Conservation (phyloP, 1,284 basidiomycete genomes). For the Takashimella koratensis region DNA sequence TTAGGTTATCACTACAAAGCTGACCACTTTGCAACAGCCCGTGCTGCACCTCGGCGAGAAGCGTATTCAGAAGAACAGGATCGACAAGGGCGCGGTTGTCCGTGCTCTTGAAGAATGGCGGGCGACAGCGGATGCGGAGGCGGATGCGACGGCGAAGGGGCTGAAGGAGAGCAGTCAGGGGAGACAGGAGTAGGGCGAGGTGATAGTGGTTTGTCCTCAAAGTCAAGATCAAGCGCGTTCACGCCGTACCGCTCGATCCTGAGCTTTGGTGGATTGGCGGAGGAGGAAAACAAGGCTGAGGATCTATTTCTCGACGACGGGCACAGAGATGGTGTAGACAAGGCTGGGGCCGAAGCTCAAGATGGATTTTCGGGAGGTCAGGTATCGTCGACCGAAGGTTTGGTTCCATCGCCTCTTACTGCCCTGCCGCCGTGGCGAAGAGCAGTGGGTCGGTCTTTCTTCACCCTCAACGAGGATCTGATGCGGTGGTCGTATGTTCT, state of each 20-base stretch:
- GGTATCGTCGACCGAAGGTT: too few relatives aligned
- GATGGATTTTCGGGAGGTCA: too few relatives aligned
- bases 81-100: conserved; percentile 32
- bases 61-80: conserved; percentile 43
- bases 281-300: too few relatives aligned
- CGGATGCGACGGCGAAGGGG: not conserved
- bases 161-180: too few relatives aligned
- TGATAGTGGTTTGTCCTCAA: too few relatives aligned
- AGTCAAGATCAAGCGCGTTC: not conserved
- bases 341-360: too few relatives aligned
- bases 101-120: conserved; percentile 38
- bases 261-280: too few relatives aligned
- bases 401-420: not conserved
- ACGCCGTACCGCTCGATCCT: conserved; percentile 2
- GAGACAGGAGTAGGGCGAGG: too few relatives aligned
- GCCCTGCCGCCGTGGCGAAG: not conserved
- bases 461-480: not conserved
- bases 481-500: not conserved
- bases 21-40: too few relatives aligned
- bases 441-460: not conserved
- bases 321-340: too few relatives aligned
- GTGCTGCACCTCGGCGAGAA: conserved; percentile 44
- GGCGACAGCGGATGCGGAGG: conserved; percentile 6
- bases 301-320: too few relatives aligned
- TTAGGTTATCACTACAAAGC: too few relatives aligned